A percentile compares a stretch with the other conserved stretches of the same genome.
These are phyloP conservation scores for Lentinula detonsa DNA, from an alignment of 768 basidiomycete genomes.

Conservation along the genomic window DNA sequence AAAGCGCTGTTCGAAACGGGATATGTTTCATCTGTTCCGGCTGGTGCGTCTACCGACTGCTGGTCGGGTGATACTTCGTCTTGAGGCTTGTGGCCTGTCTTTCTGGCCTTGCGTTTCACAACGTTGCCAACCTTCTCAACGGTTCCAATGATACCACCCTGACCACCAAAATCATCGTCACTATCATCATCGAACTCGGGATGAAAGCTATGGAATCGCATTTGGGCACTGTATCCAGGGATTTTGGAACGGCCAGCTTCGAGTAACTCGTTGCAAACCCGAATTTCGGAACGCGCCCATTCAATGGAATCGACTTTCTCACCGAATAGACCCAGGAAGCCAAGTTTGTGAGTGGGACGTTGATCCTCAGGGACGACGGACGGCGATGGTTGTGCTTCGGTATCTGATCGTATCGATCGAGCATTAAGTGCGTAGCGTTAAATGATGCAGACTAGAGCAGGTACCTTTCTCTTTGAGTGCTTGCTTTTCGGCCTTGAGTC, in stretches of 20 bases:
- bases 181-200: slow-evolving; percentile 5
- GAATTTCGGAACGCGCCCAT: slow-evolving; percentile 79
- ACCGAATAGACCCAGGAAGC: slow-evolving; percentile 59
- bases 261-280: slow-evolving; percentile 43
- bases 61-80: slow-evolving; percentile 16
- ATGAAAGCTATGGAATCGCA: not conserved
- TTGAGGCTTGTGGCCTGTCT: slow-evolving; percentile 7
- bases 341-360: slow-evolving; percentile 76
- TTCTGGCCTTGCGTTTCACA: slow-evolving; percentile 2
- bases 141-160: slow-evolving; percentile 1
- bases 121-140: slow-evolving; percentile 2
- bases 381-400: not conserved
- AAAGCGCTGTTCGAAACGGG: slow-evolving; percentile 72
- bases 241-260: slow-evolving; percentile 37
- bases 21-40: slow-evolving; percentile 27
- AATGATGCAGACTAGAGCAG: not conserved
- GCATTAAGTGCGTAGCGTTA: not conserved
- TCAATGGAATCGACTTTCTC: slow-evolving; percentile 91
- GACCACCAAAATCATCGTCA: slow-evolving; percentile 6
- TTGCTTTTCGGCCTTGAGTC: slow-evolving; percentile 43
- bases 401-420: not conserved
- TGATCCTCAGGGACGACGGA: slow-evolving; percentile 30
- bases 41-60: slow-evolving; percentile 17
- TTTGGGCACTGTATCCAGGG: not conserved
- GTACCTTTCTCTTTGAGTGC: slow-evolving; percentile 24